Percentiles rank a stretch among this genome's conserved stretches.
These are phyloP conservation scores for Fraxinus nigra DNA, from an alignment of 305 asterid species.

Conservation along the genomic window DNA sequence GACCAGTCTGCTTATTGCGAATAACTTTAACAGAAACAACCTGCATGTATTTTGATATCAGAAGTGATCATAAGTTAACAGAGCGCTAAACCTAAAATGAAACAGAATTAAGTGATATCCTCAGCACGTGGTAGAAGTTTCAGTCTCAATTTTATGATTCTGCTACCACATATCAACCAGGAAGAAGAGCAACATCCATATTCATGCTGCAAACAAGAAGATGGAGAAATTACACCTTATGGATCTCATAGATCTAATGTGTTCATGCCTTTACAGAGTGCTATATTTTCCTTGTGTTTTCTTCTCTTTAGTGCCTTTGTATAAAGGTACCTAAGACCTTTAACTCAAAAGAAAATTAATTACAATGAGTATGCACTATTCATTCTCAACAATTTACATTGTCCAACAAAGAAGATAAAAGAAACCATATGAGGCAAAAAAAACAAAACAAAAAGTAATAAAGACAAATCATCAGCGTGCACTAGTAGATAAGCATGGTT, in stretches of 20 bases:
- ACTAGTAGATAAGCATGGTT: background rate
- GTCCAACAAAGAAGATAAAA: background rate
- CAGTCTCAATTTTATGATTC: background rate
- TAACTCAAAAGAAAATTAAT: background rate
- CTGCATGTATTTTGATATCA: conserved; percentile 33
- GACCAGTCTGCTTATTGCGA: conserved; percentile 99
- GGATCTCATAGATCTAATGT: background rate
- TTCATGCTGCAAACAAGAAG: background rate
- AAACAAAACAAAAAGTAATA: background rate
- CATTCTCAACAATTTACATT: background rate
- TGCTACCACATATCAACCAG: background rate
- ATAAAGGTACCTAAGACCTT: background rate
- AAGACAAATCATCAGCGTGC: background rate
- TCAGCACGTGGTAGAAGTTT: background rate
- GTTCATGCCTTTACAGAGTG: background rate
- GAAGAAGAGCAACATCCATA: background rate
- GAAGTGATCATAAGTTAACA: background rate
- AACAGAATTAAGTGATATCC: background rate
- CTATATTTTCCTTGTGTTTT: background rate
- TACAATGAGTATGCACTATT: background rate
- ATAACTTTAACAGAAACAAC: conserved; percentile 80
- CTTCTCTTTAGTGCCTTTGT: background rate
- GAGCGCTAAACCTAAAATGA: background rate
- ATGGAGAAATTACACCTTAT: background rate
- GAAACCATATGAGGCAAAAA: background rate